Base-by-base conservation (phyloP, 495 filamentous ascomycete genomes). In the Hypomontagnella monticulosa region DNA sequence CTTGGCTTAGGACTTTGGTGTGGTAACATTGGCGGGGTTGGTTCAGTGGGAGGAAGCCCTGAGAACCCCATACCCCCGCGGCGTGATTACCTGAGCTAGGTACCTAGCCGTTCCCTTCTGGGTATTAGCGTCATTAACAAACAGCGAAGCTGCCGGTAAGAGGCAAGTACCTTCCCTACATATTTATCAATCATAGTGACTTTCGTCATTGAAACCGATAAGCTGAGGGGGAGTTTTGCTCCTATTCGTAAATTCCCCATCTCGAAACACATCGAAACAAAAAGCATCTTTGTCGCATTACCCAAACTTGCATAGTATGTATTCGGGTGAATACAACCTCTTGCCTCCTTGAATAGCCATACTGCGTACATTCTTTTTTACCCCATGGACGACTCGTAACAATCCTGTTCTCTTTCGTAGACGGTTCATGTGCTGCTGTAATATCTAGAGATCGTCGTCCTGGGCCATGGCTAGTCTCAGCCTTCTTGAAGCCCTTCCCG, bases 401-500 rank as follows among this genome's bases (percentile, higher is more conserved):
- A 4, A 48, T 33, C 23, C 10, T 54, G 34, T 32, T 49, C 49
- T n/a, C 19, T 18, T 42, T 57, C 18, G 12, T 60, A 55, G 20
- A 32, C 42, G 20, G 16, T 20, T 27, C 6, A 12, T n/a, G 9
- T 23, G 15, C 42, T 40, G 20, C 16, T 33, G 16, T 36, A 54
- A 41, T 42, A 32, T 32, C 38, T 44, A 7, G 33, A 33, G n/a
- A 19, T 38, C 42, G 14, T 33, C 6, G 23, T 10, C 5, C 10
- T 15, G 38, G 53, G 61, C 48, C 30, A 72, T 64, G 71, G 57
- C 67, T 52, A 61, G 57, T 38, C 32, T 37, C 27, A 55, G 33
- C 38, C 56, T 4, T 30, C 66, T 81, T 9, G 81, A 88, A 55
- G 81, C 72, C 37, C 84, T 95, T 32, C 91, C 91, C n/a, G 84